Base-by-base conservation (phyloP, 495 filamentous ascomycete genomes). In the Pseudevernia furfuracea region DNA sequence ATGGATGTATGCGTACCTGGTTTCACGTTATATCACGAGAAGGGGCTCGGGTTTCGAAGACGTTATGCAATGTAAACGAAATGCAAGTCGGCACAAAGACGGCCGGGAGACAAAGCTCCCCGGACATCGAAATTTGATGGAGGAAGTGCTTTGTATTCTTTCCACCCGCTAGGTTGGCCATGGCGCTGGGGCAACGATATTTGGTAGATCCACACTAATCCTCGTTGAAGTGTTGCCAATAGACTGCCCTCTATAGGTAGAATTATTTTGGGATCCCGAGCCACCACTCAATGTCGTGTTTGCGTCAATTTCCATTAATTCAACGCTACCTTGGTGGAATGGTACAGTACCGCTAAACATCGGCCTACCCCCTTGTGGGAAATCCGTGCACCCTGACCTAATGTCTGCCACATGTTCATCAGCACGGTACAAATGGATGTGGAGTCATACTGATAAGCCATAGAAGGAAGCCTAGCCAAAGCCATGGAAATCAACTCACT, bases 401-500 rank as follows among this genome's bases (percentile, higher is more conserved):
- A 62, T 21, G 14, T 62, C 61, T 62, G 49, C n/a, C 4, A 32
- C 14, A 23, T 23, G 4, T 28, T 21, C n/a, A 12, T 19, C 8
- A 55, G 52, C 52, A 55, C 17, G 1, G 15, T 6, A n/a, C 46
- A 34, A 28, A 9, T 17, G 15, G 8, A 9, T 52, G n/a, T 30
- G 28, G 15, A 7, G 8, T 49, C 2, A 23, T 30, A 36, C 2
- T 14, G 39, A 41, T 44, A 12, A 17, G 8, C 21, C 3, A 61
- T n/a, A 3, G 8, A 34, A 52, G n/a, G 23, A 2, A 32, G 1
- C 5, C 15, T 30, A 62, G 34, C 25, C 14, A 55, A 38, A 10
- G 11, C 32, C n/a, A 28, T 21, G 56, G 3, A n/a, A n/a, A 32
- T 32, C 34, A 9, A 64, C 41, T 58, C 17, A 66, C 64, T 66